phyloP scores from a whole-genome alignment of 1,284 basidiomycete genomes.

The Golubevia sp. region DNA sequence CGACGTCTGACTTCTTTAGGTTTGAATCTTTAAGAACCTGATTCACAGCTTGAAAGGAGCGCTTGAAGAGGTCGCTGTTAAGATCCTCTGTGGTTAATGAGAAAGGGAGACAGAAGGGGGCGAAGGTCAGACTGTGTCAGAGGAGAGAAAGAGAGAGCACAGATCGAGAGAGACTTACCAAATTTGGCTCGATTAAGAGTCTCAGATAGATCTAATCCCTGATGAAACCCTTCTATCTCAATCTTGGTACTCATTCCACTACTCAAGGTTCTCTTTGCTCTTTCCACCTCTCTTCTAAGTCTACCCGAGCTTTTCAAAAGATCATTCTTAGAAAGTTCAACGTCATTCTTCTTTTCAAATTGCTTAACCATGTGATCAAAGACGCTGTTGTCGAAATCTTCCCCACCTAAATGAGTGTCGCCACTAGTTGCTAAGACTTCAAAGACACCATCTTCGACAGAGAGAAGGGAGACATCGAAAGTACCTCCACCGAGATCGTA shows the following conservation, averaged over 20 bases:
- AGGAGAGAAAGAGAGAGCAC: neutral
- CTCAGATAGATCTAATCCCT: constrained; percentile 61
- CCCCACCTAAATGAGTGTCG: constrained; percentile 63
- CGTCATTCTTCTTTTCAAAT: constrained; percentile 60
- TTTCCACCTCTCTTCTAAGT: constrained; percentile 31
- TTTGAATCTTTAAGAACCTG: constrained; percentile 49
- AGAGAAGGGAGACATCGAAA: constrained; percentile 61
- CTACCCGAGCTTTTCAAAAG: constrained; percentile 59
- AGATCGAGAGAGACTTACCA: neutral
- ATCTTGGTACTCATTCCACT: constrained; percentile 61
- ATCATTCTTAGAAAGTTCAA: constrained; percentile 29
- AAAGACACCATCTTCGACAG: constrained; percentile 62
- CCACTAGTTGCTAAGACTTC: constrained; percentile 62
- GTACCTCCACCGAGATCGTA: constrained; percentile 62
- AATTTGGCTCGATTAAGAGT: constrained; percentile 58
- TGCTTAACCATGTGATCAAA: constrained; percentile 61
- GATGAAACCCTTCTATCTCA: constrained; percentile 62
- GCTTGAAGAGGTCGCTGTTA: no score
- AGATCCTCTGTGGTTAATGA: no score
- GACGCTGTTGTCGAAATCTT: constrained; percentile 63
- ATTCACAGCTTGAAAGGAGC: no score
- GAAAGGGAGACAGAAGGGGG: no score
- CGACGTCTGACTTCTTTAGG: constrained; percentile 60
- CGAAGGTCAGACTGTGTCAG: no score
- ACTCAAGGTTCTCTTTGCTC: constrained; percentile 61